These are phyloP conservation scores for Phaeosphaeriaceae sp. DNA, from an alignment of 2,329 filamentous ascomycete genomes.

Conservation along the genomic window DNA sequence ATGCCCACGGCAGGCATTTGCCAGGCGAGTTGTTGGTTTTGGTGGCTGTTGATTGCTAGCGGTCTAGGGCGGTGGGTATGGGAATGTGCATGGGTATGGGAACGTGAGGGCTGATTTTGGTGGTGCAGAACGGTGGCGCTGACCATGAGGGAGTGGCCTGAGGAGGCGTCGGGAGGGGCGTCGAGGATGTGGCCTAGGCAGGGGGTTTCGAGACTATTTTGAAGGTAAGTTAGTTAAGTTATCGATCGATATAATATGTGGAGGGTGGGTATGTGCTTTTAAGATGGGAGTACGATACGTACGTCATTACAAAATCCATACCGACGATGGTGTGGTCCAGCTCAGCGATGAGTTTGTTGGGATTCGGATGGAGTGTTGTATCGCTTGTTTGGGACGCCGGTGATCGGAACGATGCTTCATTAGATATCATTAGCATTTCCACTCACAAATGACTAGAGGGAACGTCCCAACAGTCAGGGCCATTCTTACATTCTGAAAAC, in stretches of 20 bases:
- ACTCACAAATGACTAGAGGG: too few species aligned
- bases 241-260: too few species aligned
- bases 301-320: conserved; percentile 48
- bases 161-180: conserved; percentile 11
- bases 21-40: conserved; percentile 12
- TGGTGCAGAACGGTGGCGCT: conserved; percentile 37
- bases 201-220: conserved; percentile 45
- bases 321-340: conserved; percentile 25
- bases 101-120: conserved; percentile 7
- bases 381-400: background rate
- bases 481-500: background rate
- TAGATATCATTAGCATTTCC: background rate
- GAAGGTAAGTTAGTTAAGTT: too few species aligned
- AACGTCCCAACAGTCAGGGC: too few species aligned
- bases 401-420: background rate
- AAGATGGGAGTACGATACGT: too few species aligned
- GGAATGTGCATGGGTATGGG: background rate
- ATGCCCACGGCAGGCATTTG: conserved; percentile 22
- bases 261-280: too few species aligned
- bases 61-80: background rate
- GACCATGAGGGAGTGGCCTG: conserved; percentile 41
- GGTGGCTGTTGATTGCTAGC: background rate
- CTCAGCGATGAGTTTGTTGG: conserved; percentile 14
- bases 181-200: conserved; percentile 41
- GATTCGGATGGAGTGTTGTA: background rate